Base-by-base conservation (phyloP, 1,139 yeast genomes). In the Pichia sp. region DNA sequence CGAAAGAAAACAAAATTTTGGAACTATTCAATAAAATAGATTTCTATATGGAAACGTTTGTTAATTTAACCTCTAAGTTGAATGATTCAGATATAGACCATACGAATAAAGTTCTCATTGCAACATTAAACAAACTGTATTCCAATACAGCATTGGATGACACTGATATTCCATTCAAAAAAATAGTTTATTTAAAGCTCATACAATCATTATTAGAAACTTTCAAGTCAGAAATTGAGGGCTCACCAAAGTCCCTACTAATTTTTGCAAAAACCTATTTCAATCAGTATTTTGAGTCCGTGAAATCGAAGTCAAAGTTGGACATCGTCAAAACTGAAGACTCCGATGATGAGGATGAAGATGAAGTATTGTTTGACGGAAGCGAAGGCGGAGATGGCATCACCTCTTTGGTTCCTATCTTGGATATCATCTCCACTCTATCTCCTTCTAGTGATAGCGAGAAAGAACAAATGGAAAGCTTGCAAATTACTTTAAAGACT, bases 111-210 rank as follows among this genome's bases (percentile, higher is more conserved):
- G 67, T 83, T 4, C 86, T 90, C 63, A 71, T 83, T 5, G 60
- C 60, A 0, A 70, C 84, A 1, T 71, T 92, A 57, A 76, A 76
- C 57, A 73, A 82, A 60, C 88, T 95, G 92, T 71, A 86, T 30
- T 67, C 70, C 15, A 57, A 67, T 11, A 57, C 62, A n/a, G 53
- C 60, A n/a, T 50, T 60, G 3, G 67, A 64, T 2, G 72, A 65
- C 2, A 75, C 70, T 13, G 71, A 72, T 5, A 76, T 79, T 58
- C 87, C 90, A 6, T 77, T 85, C 55, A 63, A 77, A 16, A 75
- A 80, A 46, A 71, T 90, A 49, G 72, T 82, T 6, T 85, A 87
- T 64, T 73, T 88, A 57, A 80, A 86, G 57, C 66, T 89, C 16
- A 70, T 90, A 50, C 93, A 90, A 63, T 71, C 73, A 19, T 69